Evolutionary conservation across 345 rosid genomes (phyloP), one percentile per base, ranked within the genome.

Genomic region (Moricandia moricandioides): DNA sequence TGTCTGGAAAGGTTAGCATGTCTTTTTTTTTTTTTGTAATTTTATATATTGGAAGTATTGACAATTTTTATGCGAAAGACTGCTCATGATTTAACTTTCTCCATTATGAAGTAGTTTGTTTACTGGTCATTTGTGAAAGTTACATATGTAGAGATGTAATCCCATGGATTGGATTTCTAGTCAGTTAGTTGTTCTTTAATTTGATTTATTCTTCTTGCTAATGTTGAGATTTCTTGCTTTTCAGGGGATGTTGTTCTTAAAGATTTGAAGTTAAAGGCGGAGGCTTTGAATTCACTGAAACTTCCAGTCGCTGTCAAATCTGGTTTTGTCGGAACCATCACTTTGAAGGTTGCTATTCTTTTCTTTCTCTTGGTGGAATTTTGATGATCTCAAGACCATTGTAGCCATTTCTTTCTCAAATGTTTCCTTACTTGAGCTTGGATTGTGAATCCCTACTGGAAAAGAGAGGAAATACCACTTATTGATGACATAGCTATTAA

Each of bases 281-380:
- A 95, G 82, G 98, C 99, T 31, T 85, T 95, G 35, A 95, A 92
- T 82, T 84, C 98, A 14, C 83, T 95, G 65, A 90, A 89, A 69
- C 98, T 95, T 76, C 99, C 99, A 8, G 96, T 95, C 33, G 88
- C 91, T 62, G 99, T 90, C 65, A 92, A 90, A 90, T 96, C 97
- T 67, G 99, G 99, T 78, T 95, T 95, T 87, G 86, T 95, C 63
- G 99, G 99, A 31, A 85, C 93, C 52, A 87, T 95, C 62, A 92
- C 98, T 3, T 70, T 95, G 65, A 90, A 95, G 99, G 99, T 92
- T 77, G 58, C 51, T 71, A 63, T 62, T 33, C 65, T 59, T 8
- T 37, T 6, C 35, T 5, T n/a, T 39, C 71, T 59, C 43, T 54
- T 55, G 47, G 18, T 57, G 24, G 71, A 39, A 29, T 45, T 69